phyloP scores from a whole-genome alignment of 768 basidiomycete genomes.

The Astraeus odoratus region DNA sequence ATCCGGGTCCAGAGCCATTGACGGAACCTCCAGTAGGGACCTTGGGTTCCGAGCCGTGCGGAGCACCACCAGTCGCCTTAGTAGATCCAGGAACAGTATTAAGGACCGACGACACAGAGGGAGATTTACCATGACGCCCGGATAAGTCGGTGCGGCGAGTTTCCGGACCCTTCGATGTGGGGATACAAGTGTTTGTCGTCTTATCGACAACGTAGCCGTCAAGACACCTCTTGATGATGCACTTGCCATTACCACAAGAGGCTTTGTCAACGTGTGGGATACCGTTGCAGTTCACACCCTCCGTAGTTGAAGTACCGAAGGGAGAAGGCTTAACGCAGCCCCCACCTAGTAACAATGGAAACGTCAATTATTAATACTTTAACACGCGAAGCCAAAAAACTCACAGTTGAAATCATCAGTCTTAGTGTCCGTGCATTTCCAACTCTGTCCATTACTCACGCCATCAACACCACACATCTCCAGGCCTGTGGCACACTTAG shows the following conservation, averaged over 20 bases:
- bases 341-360: slow-evolving; percentile 22
- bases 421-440: slow-evolving; percentile 25
- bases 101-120: no score
- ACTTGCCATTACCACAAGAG: slow-evolving; percentile 20
- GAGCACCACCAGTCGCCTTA: background rate
- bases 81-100: background rate
- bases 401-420: slow-evolving; percentile 25
- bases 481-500: slow-evolving; percentile 17
- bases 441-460: slow-evolving; percentile 13
- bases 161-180: background rate
- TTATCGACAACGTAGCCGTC: slow-evolving; percentile 11
- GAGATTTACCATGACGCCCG: background rate
- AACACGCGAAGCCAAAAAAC: slow-evolving; percentile 7
- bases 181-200: slow-evolving; percentile 12
- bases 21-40: background rate
- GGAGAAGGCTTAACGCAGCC: slow-evolving; percentile 25
- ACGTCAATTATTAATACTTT: background rate
- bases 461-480: slow-evolving; percentile 21
- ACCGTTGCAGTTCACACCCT: slow-evolving; percentile 27
- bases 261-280: slow-evolving; percentile 25
- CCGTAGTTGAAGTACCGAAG: slow-evolving; percentile 8
- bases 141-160: background rate
- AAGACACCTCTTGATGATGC: slow-evolving; percentile 23
- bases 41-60: background rate
- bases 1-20: background rate